Evolutionary conservation across 306 rosid genomes (phyloP).

Genomic region (Nissolia schottii): DNA sequence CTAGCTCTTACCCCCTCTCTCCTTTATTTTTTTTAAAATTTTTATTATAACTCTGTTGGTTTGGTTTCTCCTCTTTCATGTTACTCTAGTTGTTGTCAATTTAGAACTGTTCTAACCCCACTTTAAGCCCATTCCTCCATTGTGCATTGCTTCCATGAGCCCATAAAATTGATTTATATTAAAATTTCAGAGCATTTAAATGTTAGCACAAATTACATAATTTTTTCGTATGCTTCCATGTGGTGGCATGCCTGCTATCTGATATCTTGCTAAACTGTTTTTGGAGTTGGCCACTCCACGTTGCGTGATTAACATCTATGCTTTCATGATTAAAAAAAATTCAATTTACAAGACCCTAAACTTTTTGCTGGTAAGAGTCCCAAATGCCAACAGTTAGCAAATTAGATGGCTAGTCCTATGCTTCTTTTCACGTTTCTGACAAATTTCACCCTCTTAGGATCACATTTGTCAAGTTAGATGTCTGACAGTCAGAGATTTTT

Average conservation of each 20-base stretch:
- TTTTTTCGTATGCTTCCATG: not conserved
- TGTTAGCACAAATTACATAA: not conserved
- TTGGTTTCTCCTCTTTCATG: not conserved
- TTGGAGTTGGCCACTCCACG: not conserved
- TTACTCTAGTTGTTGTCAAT: not conserved
- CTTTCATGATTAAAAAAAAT: not conserved
- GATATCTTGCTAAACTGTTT: not conserved
- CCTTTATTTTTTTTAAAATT: too few relatives aligned
- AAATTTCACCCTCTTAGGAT: not conserved
- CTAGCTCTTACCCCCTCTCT: not conserved
- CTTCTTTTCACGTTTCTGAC: not conserved
- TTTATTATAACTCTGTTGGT: not conserved
- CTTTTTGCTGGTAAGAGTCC: not conserved
- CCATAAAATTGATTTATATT: not conserved
- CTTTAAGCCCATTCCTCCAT: not conserved
- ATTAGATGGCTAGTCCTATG: not conserved
- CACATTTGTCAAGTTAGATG: not conserved
- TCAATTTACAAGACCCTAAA: not conserved
- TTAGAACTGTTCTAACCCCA: not conserved
- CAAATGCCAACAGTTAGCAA: not conserved
- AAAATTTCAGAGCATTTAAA: not conserved
- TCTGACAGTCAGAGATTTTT: not conserved
- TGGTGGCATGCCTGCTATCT: not conserved
- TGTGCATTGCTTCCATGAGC: not conserved
- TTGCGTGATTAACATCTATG: too few relatives aligned